Base-by-base conservation (phyloP, 2,329 filamentous ascomycete species). In the Sphaerostilbella broomeana region DNA sequence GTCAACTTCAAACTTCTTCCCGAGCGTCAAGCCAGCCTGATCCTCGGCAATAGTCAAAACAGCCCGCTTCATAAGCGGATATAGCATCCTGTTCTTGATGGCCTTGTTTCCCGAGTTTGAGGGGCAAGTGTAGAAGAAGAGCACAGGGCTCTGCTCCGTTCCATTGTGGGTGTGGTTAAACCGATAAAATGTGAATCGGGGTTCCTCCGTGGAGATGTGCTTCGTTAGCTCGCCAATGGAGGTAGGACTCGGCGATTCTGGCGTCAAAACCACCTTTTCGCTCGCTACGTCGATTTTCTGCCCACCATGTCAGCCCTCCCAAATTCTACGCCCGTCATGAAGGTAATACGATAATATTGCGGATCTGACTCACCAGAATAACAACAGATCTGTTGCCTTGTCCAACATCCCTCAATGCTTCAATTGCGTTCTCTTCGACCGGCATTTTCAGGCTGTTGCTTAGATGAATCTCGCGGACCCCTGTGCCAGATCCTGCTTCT, bases 41-140 rank as follows among this genome's bases (percentile, higher is more conserved):
- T 63, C 64, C 52, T 80, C 75, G 13, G 84, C 85, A 22, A 81
- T 59, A n/a, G 68, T 63, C 20, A 88, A 67, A 3, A 86, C 82
- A 17, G 77, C 74, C 9, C 75, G 69, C 62, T 80, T 81, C 67
- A 80, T 81, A 18, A 81, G 66, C 22, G 86, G 84, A 58, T 92
- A 92, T 55, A 92, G 63, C 86, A 94, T 94, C 47, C 85, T 73
- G 63, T 84, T 82, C 66, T 86, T 89, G 66, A 92, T 84, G 37
- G 75, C 68, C 63, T 80, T 85, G 37, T 72, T 77, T 19, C 68
- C 74, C 0, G 75, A 64, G 4, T 81, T 72, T 6, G 73, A 67
- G 1, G 86, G 86, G 59, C 84, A 88, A 5, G 85, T 90, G 64
- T 88, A 90, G 57, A 92, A 79, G 66, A 92, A 92, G 5, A 90